Conservation (phyloP, 257 asterid genomes). For the Solanum piurae region DNA sequence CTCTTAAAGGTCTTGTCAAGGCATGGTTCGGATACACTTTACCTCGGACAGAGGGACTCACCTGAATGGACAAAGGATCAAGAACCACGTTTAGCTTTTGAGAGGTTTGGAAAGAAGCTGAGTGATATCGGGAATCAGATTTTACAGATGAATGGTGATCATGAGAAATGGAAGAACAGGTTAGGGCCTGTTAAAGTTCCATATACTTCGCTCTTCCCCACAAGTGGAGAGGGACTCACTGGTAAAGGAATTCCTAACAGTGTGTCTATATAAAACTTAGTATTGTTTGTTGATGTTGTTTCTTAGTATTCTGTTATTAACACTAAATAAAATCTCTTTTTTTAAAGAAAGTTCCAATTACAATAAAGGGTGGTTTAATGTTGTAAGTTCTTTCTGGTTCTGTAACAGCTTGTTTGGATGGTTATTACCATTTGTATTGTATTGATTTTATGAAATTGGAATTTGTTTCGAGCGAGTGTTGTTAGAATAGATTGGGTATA, state of each 20-base stretch:
- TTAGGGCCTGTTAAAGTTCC: conserved; percentile 59
- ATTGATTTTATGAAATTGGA: too few relatives aligned
- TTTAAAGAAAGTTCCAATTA: background rate
- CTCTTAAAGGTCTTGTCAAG: conserved; percentile 54
- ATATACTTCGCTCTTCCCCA: conserved; percentile 51
- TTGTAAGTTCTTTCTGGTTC: background rate
- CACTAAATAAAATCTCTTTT: background rate
- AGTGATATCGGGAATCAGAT: conserved; percentile 31
- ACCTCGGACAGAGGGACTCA: conserved; percentile 47
- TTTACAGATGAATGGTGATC: conserved; percentile 31
- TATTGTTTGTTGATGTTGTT: background rate
- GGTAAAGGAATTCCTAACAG: conserved; percentile 78
- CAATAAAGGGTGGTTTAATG: background rate
- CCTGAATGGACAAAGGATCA: conserved; percentile 40
- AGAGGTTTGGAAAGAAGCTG: conserved; percentile 39
- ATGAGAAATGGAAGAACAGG: conserved; percentile 37
- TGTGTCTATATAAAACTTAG: conserved; percentile 25
- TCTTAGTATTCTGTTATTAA: background rate
- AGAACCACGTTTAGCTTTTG: conserved; percentile 38
- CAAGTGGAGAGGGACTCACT: conserved; percentile 50
- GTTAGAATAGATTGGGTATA: background rate
- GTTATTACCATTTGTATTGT: background rate
- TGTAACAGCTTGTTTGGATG: background rate
- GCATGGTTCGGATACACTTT: conserved; percentile 61
- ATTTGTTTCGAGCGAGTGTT: too few relatives aligned